phyloP scores from a whole-genome alignment of 768 basidiomycete species.

The Russula earlei region DNA sequence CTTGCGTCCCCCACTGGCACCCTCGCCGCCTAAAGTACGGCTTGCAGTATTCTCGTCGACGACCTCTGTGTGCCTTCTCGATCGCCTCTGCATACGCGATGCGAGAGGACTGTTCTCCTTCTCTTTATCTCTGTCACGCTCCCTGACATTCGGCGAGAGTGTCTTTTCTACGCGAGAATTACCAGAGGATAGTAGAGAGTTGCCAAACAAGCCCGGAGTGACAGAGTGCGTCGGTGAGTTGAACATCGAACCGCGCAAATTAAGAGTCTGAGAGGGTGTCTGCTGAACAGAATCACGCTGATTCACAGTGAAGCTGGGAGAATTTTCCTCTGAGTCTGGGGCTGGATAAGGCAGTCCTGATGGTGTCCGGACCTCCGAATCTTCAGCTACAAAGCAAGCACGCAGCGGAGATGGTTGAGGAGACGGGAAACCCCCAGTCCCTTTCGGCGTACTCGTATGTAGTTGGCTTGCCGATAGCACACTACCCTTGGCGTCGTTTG shows the following conservation, averaged over 20 bases:
- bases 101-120: constrained; percentile 17
- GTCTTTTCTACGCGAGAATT: constrained; percentile 10
- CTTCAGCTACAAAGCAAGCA: not conserved
- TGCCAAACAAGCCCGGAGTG: not conserved
- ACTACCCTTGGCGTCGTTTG: not conserved
- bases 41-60: constrained; percentile 18
- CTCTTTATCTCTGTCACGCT: constrained; percentile 5
- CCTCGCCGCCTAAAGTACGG: constrained; percentile 4
- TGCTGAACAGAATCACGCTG: not conserved
- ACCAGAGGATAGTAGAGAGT: not conserved
- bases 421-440: not conserved
- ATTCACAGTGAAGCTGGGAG: not conserved
- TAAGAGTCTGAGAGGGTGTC: not conserved
- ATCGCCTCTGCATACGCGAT: not conserved
- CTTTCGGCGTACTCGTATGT: not conserved
- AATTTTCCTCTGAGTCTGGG: not conserved
- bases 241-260: not conserved
- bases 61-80: not conserved
- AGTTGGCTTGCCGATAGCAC: not conserved
- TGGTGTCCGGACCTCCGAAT: not conserved
- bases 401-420: constrained; percentile 16
- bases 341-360: not conserved
- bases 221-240: not conserved
- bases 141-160: constrained; percentile 11
- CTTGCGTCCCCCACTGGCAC: constrained; percentile 4